Evolutionary conservation across 108 stramenopile genomes (phyloP), one percentile per base, ranked within the genome.

Genomic region (Cyclotella choctawhatcheeana): DNA sequence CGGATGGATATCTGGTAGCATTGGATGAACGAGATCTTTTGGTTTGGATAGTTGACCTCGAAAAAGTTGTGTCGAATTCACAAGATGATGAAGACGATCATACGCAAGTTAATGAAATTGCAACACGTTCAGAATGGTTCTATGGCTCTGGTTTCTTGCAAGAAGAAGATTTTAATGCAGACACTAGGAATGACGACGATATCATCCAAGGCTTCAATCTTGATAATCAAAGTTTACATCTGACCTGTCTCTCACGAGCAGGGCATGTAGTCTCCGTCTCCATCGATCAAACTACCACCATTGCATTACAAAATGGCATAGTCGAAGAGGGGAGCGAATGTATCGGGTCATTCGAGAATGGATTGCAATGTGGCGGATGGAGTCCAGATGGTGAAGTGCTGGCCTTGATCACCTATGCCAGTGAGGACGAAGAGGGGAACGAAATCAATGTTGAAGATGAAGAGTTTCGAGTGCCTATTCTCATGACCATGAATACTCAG

Each of bases 331-430:
- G 74, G 26, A 69, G 77, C 30, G 92, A 93, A 74, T 75, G 89
- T 10, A 89, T 95, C 32, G 94, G 94, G 10, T 78, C 84, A 13
- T 95, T 95, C 72, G 92, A 93, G 52, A 76, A 92, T 71, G 94
- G 94, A 0, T 47, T 95, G 22, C 77, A 86, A 53, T 79, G 86
- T 44, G 92, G 81, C 17, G 66, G 70, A 21, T 95, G 92, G 92
- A 92, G 91, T 88, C 87, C 88, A 3, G 94, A 95, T 81, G 76
- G 86, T 10, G 92, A 95, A 82, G 67, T 92, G 2, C 61, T 95
- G 59, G 81, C 86, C 13, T 79, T 95, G 58, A 81, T 91, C 8
- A 91, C 91, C 25, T 82, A 82, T 68, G 78, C 85, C 16, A 74
- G 52, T 25, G 88, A 89, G 10, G 87, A 90, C 29, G 89, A 84